Evolutionary conservation across 1,139 yeast species (phyloP).

Genomic region (Candida freyschussii): DNA sequence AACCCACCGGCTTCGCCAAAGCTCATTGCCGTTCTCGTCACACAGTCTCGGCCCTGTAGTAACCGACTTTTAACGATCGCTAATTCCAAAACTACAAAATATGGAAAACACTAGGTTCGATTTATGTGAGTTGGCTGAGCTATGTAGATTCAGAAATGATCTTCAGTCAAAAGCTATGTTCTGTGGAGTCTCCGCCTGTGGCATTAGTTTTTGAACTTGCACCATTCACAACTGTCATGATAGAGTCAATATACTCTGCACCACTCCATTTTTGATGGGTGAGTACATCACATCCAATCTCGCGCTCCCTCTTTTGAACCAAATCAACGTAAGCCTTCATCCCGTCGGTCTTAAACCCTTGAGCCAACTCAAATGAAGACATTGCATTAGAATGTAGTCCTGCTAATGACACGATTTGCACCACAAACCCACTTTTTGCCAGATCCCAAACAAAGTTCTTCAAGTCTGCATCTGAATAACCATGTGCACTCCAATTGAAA

Average conservation of each 20-base stretch:
- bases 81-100: too few relatives aligned
- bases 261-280: slow-evolving; percentile 62
- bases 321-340: slow-evolving; percentile 53
- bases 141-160: too few relatives aligned
- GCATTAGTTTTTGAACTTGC: slow-evolving; percentile 43
- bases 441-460: slow-evolving; percentile 48
- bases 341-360: slow-evolving; percentile 43
- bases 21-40: too few relatives aligned
- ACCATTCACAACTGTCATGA: slow-evolving; percentile 39
- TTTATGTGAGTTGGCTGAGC: too few relatives aligned
- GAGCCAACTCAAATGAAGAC: slow-evolving; percentile 45
- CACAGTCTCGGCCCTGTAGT: too few relatives aligned
- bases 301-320: slow-evolving; percentile 44
- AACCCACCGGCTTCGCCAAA: too few relatives aligned
- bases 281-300: slow-evolving; percentile 43
- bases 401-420: slow-evolving; percentile 51
- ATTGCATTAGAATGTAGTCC: slow-evolving; percentile 50
- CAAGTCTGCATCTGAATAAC: slow-evolving; percentile 42
- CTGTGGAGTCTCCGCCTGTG: slow-evolving; percentile 45
- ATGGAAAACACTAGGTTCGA: too few relatives aligned
- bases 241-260: slow-evolving; percentile 46
- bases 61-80: too few relatives aligned
- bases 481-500: slow-evolving; percentile 55
- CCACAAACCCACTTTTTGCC: slow-evolving; percentile 49
- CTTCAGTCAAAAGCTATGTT: too few relatives aligned